Percentiles rank a stretch among this genome's conserved stretches.
Evolutionary conservation across 768 basidiomycete species (phyloP).

Genomic region (Macrocybe gigantea): DNA sequence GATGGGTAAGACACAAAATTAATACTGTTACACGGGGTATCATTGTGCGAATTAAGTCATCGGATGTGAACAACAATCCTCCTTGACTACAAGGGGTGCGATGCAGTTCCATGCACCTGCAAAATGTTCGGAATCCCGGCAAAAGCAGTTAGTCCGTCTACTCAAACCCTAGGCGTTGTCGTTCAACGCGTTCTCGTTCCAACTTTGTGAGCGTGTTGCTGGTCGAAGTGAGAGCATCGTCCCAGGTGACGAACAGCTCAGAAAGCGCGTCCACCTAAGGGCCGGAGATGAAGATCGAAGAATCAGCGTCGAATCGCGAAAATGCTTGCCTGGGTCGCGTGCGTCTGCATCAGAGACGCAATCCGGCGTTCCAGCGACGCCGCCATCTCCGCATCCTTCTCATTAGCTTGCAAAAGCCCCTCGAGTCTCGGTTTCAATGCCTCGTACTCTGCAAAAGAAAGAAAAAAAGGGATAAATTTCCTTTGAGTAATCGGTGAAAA

Average conservation of each 20-base stretch:
- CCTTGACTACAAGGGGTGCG: background rate
- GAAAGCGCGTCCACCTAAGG: constrained; percentile 75
- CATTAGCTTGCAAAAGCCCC: constrained; percentile 48
- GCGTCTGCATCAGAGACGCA: constrained; percentile 56
- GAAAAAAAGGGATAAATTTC: background rate
- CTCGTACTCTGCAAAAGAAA: constrained; percentile 45
- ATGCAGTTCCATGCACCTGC: background rate
- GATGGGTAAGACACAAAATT: background rate
- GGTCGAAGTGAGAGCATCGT: constrained; percentile 64
- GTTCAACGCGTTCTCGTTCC: constrained; percentile 58
- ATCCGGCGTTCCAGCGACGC: constrained; percentile 61
- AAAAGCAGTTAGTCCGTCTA: constrained; percentile 5
- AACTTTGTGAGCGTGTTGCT: constrained; percentile 53
- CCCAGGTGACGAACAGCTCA: constrained; percentile 82
- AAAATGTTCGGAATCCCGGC: background rate
- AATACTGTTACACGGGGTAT: too few species aligned
- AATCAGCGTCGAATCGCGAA: background rate
- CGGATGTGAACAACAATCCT: background rate
- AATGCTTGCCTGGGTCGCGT: constrained; percentile 60
- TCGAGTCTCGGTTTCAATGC: constrained; percentile 63
- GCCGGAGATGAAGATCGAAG: background rate
- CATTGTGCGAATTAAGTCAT: too few species aligned
- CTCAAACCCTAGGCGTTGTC: constrained; percentile 56
- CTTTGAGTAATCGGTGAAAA: background rate
- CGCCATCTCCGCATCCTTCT: constrained; percentile 53